These are phyloP conservation scores for Heterobasidion occidentale DNA, from an alignment of 1,284 basidiomycete genomes.

Conservation along the genomic window DNA sequence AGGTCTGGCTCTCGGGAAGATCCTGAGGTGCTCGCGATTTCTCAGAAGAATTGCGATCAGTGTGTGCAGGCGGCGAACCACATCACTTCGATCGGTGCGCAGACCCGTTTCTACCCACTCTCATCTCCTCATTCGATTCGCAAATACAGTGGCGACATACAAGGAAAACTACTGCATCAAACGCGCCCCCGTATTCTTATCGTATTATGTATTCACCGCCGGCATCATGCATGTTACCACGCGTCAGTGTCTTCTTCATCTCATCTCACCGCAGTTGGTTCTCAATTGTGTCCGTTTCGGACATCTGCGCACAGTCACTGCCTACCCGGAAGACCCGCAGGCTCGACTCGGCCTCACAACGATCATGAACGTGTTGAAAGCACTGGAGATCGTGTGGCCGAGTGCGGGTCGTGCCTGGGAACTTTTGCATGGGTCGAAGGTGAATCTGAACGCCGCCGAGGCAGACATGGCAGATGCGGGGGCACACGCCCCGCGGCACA, in stretches of 20 bases:
- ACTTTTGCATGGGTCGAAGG: slow-evolving; percentile 60
- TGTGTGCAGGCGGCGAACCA: slow-evolving; percentile 68
- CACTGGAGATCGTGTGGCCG: slow-evolving; percentile 73
- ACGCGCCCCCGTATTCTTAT: slow-evolving; percentile 65
- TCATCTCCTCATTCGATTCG: not conserved
- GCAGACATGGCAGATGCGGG: slow-evolving; percentile 12
- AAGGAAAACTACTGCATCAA: slow-evolving; percentile 56
- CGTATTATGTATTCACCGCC: slow-evolving; percentile 79
- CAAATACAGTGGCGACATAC: slow-evolving; percentile 39
- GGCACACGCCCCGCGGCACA: slow-evolving; percentile 22
- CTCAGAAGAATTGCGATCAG: slow-evolving; percentile 67
- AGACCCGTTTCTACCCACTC: not conserved
- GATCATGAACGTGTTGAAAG: slow-evolving; percentile 62
- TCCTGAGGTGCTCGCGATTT: slow-evolving; percentile 39
- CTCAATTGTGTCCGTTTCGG: slow-evolving; percentile 14
- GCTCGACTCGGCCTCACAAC: slow-evolving; percentile 54
- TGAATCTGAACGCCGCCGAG: slow-evolving; percentile 26
- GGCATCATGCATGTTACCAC: slow-evolving; percentile 75
- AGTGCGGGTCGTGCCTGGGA: slow-evolving; percentile 68
- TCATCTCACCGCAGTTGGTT: not conserved
- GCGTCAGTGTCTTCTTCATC: slow-evolving; percentile 28
- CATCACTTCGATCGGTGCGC: slow-evolving; percentile 54
- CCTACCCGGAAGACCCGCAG: slow-evolving; percentile 60
- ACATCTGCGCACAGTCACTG: slow-evolving; percentile 37
- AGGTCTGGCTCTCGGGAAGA: slow-evolving; percentile 28